Conservation (phyloP, 192 early-diverging fungal genomes). For the Rhizophagus sp. region DNA sequence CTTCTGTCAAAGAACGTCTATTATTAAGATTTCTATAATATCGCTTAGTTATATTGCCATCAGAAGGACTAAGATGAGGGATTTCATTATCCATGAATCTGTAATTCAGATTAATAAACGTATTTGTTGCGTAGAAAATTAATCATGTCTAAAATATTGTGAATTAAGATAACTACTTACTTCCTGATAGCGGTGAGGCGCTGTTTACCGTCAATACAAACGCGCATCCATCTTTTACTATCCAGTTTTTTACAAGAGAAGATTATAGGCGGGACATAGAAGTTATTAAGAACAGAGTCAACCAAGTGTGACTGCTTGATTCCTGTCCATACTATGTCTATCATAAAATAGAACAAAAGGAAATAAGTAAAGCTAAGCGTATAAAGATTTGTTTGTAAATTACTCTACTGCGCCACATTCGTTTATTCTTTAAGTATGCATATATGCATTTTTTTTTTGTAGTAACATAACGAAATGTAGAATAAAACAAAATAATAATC, state of each 20-base stretch:
- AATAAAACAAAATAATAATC: not conserved
- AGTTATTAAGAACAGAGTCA: constrained; percentile 38
- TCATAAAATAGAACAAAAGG: not conserved
- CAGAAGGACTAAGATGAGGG: constrained; percentile 31
- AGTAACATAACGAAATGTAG: not conserved
- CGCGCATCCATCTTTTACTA: constrained; percentile 24
- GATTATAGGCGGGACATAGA: constrained; percentile 36
- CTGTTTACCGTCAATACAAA: constrained; percentile 40
- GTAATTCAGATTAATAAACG: not conserved
- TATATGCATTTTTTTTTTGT: not conserved
- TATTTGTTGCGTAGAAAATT: too few species aligned
- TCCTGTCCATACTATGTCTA: constrained; percentile 27
- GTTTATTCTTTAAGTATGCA: not conserved
- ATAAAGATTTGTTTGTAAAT: not conserved
- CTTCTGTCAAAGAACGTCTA: constrained; percentile 15
- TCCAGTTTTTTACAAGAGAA: constrained; percentile 29
- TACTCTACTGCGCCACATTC: not conserved
- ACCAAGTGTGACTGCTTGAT: constrained; percentile 32
- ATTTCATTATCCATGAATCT: constrained; percentile 40
- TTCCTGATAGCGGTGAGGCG: constrained; percentile 35
- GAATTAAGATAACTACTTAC: constrained; percentile 1
- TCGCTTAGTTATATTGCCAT: constrained; percentile 10
- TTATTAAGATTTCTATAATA: constrained; percentile 22
- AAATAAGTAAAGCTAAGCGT: not conserved
- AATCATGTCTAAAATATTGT: not conserved